Base-by-base conservation (phyloP, 352 stramenopile genomes). In the Pythium vanterpoolii region DNA sequence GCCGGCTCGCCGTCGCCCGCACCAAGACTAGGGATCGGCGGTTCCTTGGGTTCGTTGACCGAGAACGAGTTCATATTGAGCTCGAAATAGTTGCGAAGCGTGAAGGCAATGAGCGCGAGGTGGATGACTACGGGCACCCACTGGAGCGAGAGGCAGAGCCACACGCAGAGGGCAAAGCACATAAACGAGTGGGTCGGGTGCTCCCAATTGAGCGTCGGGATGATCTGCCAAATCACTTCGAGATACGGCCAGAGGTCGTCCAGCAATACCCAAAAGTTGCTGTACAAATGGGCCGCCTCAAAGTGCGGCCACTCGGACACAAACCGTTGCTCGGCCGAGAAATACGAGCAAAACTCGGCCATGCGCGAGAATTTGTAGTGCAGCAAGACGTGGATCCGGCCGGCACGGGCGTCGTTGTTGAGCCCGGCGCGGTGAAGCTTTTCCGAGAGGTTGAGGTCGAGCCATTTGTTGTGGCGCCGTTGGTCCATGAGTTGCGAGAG, bases 351-450 rank as follows among this genome's bases (percentile, higher is more conserved):
- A 26, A 92, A 81, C 61, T 92, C 84, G 23, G 84, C 80, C 76
- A 89, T 89, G 39, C 80, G 84, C 34, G 84, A 90, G 48, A 94
- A 94, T 51, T 94, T 94, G 71, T 87, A 94, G 72, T 94, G 84
- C 34, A 94, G 62, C 34, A 94, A 64, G 21, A 94, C 82, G 65
- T 94, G 84, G 58, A 94, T 90, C 5, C 84, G 74, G 1, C 84
- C 84, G 0, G 84, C 84, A n/a, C 84, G 72, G 10, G 82, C 78
- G 45, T 94, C 84, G 36, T 94, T 94, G 62, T 93, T 93, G 13
- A 94, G 68, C 1, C 84, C 84, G 9, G 74, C 77, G 33, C 84
- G 84, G 31, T 94, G 82, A 10, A 94, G 74, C 48, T 89, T 89
- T 66, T 90, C 80, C 0, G 84, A 83, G 3, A 94, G 62, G 40